Evolutionary conservation across 1,284 basidiomycete species (phyloP).

Genomic region (Malassezia slooffiae): DNA sequence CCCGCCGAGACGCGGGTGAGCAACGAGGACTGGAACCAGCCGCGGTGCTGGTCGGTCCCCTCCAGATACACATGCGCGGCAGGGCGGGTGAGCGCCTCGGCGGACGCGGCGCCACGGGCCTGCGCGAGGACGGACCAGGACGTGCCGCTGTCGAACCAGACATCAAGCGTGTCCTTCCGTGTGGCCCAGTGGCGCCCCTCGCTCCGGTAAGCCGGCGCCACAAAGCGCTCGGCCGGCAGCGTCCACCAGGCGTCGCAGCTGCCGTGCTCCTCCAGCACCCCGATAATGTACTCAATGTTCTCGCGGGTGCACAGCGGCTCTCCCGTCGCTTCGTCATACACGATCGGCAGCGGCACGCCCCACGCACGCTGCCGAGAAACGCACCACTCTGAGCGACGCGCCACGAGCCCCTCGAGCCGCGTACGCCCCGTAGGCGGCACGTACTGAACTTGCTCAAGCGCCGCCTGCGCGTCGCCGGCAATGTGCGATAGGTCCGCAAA

Average conservation of each 20-base stretch:
- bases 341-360: conserved; percentile 91
- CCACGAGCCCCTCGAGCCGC: conserved; percentile 72
- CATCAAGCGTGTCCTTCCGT: conserved; percentile 76
- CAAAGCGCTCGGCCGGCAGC: conserved; percentile 69
- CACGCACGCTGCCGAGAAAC: conserved; percentile 95
- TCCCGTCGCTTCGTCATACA: conserved; percentile 62
- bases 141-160: conserved; percentile 97
- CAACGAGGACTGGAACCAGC: conserved; percentile 96
- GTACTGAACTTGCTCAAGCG: conserved; percentile 65
- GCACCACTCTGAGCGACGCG: conserved; percentile 91
- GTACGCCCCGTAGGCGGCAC: conserved; percentile 52
- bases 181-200: conserved; percentile 37
- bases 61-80: conserved; percentile 83
- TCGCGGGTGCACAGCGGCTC: conserved; percentile 56
- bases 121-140: conserved; percentile 66
- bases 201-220: conserved; percentile 28
- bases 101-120: conserved; percentile 14
- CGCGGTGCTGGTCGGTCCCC: conserved; percentile 93
- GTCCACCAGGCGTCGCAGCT: conserved; percentile 76
- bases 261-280: conserved; percentile 62
- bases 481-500: conserved; percentile 81
- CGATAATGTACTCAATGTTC: conserved; percentile 67
- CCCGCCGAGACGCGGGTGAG: conserved; percentile 62
- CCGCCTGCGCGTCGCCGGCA: conserved; percentile 63
- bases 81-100: conserved; percentile 40